These are phyloP conservation scores for Pyrenophora teres DNA, from an alignment of 2,329 filamentous ascomycete genomes.

Conservation along the genomic window DNA sequence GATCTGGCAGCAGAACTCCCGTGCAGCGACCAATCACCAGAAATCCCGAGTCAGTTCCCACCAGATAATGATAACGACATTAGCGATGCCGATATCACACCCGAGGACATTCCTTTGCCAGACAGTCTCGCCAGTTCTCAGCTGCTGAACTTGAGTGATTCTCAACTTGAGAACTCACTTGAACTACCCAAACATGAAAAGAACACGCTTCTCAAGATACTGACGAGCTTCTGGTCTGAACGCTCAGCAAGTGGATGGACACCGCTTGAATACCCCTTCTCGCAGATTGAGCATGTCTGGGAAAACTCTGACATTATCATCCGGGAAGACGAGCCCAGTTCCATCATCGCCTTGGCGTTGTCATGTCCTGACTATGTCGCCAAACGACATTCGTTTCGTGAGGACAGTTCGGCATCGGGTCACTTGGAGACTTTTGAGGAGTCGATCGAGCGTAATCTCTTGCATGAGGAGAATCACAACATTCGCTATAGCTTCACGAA, in stretches of 20 bases:
- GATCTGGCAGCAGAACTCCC: constrained; percentile 18
- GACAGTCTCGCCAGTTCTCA: constrained; percentile 63
- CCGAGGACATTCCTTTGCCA: constrained; percentile 69
- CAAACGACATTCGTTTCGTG: constrained; percentile 73
- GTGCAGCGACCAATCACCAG: constrained; percentile 33
- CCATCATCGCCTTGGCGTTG: constrained; percentile 89
- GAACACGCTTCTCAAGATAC: constrained; percentile 89
- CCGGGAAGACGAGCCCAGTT: constrained; percentile 95
- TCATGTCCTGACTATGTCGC: constrained; percentile 84
- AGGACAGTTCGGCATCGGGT: constrained; percentile 23
- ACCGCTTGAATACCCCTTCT: constrained; percentile 85
- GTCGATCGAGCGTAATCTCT: constrained; percentile 81
- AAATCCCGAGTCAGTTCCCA: constrained; percentile 45
- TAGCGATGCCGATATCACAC: constrained; percentile 74
- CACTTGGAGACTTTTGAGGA: constrained; percentile 57
- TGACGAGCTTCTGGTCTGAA: constrained; percentile 98
- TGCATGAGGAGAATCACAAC: constrained; percentile 86
- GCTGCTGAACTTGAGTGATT: constrained; percentile 58
- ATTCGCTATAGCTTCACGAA: constrained; percentile 95
- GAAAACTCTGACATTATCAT: constrained; percentile 97
- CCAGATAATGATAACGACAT: constrained; percentile 58
- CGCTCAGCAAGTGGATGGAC: constrained; percentile 94
- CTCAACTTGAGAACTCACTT: constrained; percentile 63
- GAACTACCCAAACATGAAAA: constrained; percentile 93
- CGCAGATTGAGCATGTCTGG: constrained; percentile 87